These are phyloP conservation scores for Epichloe bromicola DNA, from an alignment of 2,329 filamentous ascomycete species.

Conservation along the genomic window DNA sequence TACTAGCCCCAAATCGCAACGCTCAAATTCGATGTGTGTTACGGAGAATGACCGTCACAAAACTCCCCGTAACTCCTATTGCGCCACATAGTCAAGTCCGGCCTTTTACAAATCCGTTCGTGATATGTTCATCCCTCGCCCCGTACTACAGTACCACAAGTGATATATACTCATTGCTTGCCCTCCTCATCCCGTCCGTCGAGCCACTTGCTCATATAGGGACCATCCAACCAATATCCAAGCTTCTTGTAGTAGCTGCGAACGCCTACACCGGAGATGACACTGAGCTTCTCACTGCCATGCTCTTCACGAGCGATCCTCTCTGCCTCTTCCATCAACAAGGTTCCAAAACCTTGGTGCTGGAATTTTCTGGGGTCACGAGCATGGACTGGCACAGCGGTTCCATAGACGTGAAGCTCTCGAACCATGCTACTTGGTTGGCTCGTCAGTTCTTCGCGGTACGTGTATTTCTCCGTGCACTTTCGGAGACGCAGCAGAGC, in stretches of 20 bases:
- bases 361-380: conserved; percentile 94
- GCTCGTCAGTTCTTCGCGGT: conserved; percentile 69
- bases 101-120: no score
- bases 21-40: no score
- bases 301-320: conserved; percentile 91
- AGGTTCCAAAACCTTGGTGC: conserved; percentile 90
- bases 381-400: conserved; percentile 92
- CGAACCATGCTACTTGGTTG: conserved; percentile 87
- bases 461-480: conserved; percentile 85
- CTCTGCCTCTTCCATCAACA: conserved; percentile 97
- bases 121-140: neutral
- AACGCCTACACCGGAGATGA: conserved; percentile 96
- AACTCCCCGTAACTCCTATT: no score
- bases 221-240: conserved; percentile 87
- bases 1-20: no score
- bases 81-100: no score
- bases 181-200: conserved; percentile 27
- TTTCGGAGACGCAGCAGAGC: conserved; percentile 79
- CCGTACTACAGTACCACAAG: neutral
- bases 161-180: neutral
- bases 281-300: conserved; percentile 83
- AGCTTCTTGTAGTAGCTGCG: conserved; percentile 89
- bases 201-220: conserved; percentile 62
- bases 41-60: no score
- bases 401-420: conserved; percentile 93